Base-by-base conservation (phyloP, 345 rosid genomes). In the Dipteronia sinensis region DNA sequence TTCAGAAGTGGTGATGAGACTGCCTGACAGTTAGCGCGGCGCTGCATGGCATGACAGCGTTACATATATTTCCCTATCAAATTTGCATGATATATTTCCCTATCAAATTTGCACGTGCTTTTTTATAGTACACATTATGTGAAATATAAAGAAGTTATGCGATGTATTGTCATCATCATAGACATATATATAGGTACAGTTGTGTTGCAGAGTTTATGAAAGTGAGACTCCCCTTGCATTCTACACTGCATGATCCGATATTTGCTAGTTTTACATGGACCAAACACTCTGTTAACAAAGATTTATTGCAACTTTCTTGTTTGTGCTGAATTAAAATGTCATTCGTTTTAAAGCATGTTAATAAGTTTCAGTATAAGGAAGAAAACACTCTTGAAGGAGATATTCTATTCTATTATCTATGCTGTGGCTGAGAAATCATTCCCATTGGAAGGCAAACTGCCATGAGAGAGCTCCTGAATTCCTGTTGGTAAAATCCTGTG, bases 1-100 rank as follows among this genome's bases (percentile, higher is more conserved):
- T 11, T 78, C 95, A 20, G 98, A 93, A 82, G 83, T 92, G 31
- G 83, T 85, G 49, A 80, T 90, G 92, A 91, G 90, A 86, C 74
- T 95, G 80, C 97, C 98, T 6, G 88, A 82, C 64, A 65, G 88
- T 71, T 88, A 81, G 85, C 65, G 1, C 27, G 29, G 25, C 10
- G 29, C 59, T 15, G 6, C 13, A 22, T 0, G 34, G 42, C 23
- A 13, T 11, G 13, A 19, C n/a, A 10, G 3, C 20, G 10, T n/a
- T n/a, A 10, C 22, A 71, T 71, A 3, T 67, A 17, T 71, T 34
- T 25, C 16, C n/a, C 29, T 47, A 23, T 53, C 17, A n/a, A 31
- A 72, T 38, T 72, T 58, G 65, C n/a, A 9, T 56, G n/a, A 71
- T 71, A 3, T 67, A 17, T 71, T 34, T 25, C 16, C n/a, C 29